Evolutionary conservation across 1,139 yeast species (phyloP).

Genomic region (Kurtzmaniella quercitrusa): DNA sequence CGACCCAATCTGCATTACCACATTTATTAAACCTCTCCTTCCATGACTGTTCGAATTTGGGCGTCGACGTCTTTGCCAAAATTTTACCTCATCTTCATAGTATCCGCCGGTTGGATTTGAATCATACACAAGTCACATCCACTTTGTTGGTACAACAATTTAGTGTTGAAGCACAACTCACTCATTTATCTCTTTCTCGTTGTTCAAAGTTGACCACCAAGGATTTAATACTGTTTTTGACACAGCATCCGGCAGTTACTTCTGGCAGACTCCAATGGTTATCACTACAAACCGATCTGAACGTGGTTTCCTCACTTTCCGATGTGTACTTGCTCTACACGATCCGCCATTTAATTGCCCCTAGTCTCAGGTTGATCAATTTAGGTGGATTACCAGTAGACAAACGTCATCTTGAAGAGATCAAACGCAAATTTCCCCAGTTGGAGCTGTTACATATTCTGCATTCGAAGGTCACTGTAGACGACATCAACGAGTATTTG

Average conservation of each 20-base stretch:
- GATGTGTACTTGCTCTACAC: constrained; percentile 57
- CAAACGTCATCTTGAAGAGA: constrained; percentile 47
- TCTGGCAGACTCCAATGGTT: constrained; percentile 65
- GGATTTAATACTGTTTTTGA: constrained; percentile 67
- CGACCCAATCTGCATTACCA: constrained; percentile 1
- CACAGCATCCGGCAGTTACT: constrained; percentile 67
- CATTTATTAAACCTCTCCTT: constrained; percentile 54
- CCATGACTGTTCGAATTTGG: constrained; percentile 83
- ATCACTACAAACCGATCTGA: constrained; percentile 67
- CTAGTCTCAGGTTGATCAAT: constrained; percentile 53
- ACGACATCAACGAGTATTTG: constrained; percentile 47
- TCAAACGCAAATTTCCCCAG: constrained; percentile 49
- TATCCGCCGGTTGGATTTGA: constrained; percentile 68
- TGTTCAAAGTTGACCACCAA: constrained; percentile 75
- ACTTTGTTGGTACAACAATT: constrained; percentile 43
- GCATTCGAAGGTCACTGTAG: constrained; percentile 48
- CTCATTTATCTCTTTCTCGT: constrained; percentile 76
- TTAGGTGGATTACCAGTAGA: constrained; percentile 74
- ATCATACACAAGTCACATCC: constrained; percentile 74
- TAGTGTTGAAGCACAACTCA: constrained; percentile 53
- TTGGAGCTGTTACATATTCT: constrained; percentile 63
- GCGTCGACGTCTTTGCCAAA: constrained; percentile 50
- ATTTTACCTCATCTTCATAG: constrained; percentile 56
- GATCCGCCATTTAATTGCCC: constrained; percentile 50
- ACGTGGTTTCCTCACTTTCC: constrained; percentile 60